Evolutionary conservation across 2,329 filamentous ascomycete genomes (phyloP).

Genomic region (Xylaria sp.): DNA sequence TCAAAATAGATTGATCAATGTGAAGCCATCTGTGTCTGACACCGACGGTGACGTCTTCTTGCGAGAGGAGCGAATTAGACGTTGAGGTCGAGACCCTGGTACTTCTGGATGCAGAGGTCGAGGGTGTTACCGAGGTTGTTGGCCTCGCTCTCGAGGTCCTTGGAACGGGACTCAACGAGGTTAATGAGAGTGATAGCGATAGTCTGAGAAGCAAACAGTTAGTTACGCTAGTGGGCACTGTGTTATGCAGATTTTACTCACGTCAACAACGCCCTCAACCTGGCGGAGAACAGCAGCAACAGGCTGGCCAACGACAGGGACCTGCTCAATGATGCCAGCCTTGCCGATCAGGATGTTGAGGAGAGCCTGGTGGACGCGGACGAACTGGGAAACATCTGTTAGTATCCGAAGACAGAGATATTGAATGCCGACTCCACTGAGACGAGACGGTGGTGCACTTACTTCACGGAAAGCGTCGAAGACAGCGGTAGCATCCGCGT

Average conservation of each 20-base stretch:
- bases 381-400: conserved; percentile 23
- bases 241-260: conserved; percentile 11
- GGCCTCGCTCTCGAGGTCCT: conserved; percentile 27
- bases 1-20: not conserved
- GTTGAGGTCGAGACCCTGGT: conserved; percentile 4
- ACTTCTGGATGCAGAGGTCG: conserved; percentile 27
- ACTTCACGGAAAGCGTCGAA: conserved; percentile 32
- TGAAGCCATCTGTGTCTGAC: not conserved
- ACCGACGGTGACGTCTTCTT: not conserved
- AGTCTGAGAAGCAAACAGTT: conserved; percentile 8
- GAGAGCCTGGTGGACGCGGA: conserved; percentile 27
- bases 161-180: conserved; percentile 4
- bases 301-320: conserved; percentile 31
- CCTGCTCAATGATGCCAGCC: conserved; percentile 19
- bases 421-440: not conserved
- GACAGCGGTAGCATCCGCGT: conserved; percentile 26
- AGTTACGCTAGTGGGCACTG: not conserved
- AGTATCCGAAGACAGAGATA: not conserved
- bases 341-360: conserved; percentile 37
- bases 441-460: not conserved
- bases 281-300: conserved; percentile 30
- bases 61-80: conserved; percentile 6
- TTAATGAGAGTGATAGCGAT: conserved; percentile 27
- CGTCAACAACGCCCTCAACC: conserved; percentile 32
- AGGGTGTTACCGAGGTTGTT: conserved; percentile 31